These are phyloP conservation scores for Henckelia pumila DNA, from an alignment of 257 asterid genomes.

Conservation along the genomic window DNA sequence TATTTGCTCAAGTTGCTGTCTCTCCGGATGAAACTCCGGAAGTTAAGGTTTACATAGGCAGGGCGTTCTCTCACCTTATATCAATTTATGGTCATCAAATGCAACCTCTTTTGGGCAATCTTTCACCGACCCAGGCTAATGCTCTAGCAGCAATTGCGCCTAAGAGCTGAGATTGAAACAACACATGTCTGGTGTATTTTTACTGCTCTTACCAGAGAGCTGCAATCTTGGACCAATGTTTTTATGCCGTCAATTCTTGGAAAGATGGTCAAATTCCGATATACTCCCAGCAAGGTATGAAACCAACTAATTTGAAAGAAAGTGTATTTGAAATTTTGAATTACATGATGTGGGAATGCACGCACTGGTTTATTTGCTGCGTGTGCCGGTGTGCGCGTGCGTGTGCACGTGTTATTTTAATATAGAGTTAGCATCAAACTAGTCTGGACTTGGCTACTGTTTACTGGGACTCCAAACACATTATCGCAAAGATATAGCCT, in stretches of 20 bases:
- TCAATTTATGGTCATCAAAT: slow-evolving; percentile 85
- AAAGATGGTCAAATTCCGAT: slow-evolving; percentile 16
- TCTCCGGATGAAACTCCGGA: slow-evolving; percentile 85
- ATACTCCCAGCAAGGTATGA: slow-evolving; percentile 31
- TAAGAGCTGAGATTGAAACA: slow-evolving; percentile 65
- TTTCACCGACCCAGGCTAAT: slow-evolving; percentile 78
- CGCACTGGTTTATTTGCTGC: background rate
- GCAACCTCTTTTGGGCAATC: slow-evolving; percentile 86
- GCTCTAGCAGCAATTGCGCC: slow-evolving; percentile 88
- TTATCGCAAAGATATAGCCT: background rate
- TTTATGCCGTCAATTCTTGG: slow-evolving; percentile 21
- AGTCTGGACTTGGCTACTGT: background rate
- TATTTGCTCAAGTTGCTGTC: slow-evolving; percentile 82
- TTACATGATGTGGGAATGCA: background rate
- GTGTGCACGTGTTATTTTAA: no score
- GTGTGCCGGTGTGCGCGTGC: no score
- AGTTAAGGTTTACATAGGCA: slow-evolving; percentile 74
- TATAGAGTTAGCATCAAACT: background rate
- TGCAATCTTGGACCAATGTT: slow-evolving; percentile 16
- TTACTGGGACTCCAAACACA: background rate
- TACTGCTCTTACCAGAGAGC: slow-evolving; percentile 17
- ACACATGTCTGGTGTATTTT: slow-evolving; percentile 15
- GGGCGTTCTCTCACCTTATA: slow-evolving; percentile 87
- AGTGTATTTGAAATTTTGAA: background rate
- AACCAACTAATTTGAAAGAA: background rate